Base-by-base conservation (phyloP, 164 flowering plant genomes). In the Nymphaea thermarum region DNA sequence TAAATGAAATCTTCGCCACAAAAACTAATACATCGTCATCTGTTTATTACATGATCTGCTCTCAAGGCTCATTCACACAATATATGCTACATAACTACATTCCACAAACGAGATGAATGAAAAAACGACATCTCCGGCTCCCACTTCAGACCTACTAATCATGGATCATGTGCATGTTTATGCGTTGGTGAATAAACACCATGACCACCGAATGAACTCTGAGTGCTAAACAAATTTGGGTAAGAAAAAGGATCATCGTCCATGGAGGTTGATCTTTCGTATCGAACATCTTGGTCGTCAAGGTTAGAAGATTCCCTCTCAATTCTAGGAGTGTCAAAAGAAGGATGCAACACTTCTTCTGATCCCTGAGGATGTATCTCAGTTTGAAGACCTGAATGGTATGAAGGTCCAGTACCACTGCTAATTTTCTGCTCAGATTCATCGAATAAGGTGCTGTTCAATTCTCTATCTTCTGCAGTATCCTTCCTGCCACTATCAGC, bases 171-270 rank as follows among this genome's bases (percentile, higher is more conserved):
- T 25, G 36, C 36, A 25, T 25, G 36, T 25, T 25, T 25, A 25
- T 25, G 36, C 36, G 36, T 25, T 1, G 36, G 36, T 47, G 55
- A 47, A 2, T 47, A 47, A 47, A 7, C 55, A 14, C 55, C 53
- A 47, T 47, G 55, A 47, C 12, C 12, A 14, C 55, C 12, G 55
- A 3, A 2, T 47, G 11, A 47, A 47, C 55, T 14, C 12, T 63
- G 67, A 8, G 85, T 68, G 4, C 76, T 71, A 67, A 93, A 93
- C 73, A 93, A 73, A 79, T 88, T 89, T 14, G 97, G 98, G 76
- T 93, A 91, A 5, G 98, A 80, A 66, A 81, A 83, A 67, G 87
- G 53, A 6, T 91, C 98, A 55, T 93, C 94, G 11, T 91, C 97
- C 85, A 87, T 72, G 1, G 96, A 93, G 66, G 79, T 66, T 45